Base-by-base conservation (phyloP, 495 filamentous ascomycete species). In the Cercophora scortea region DNA sequence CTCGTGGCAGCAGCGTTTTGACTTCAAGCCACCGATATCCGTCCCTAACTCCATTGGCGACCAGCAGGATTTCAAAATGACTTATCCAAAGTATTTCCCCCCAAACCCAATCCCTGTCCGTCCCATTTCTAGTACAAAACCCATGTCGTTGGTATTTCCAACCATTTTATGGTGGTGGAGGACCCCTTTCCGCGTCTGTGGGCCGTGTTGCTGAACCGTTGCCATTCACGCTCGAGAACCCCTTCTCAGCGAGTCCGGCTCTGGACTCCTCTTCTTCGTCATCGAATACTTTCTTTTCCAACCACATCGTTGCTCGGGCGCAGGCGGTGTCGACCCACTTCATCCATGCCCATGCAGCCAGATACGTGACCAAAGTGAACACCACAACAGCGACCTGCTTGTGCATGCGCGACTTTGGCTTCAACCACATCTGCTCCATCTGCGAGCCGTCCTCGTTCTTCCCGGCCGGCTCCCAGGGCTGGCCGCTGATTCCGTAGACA, bases 321-420 rank as follows among this genome's bases (percentile, higher is more conserved):
- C 83, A 87, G 44, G 76, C 76, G 0, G 76, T 72, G 61, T 87
- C 84, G 0, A 87, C 80, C 58, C 82, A 79, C 17, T 67, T 76
- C 25, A 83, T 84, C 84, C 84, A 87, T n/a, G 78, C 58, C 58
- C 78, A 71, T 0, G 83, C 81, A 12, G 70, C 62, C 1, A 62
- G 60, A 63, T 86, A 85, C 0, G 83, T 68, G 5, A 83, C 51
- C 0, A 58, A 62, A 38, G 83, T 78, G 42, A 68, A 68, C 16
- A 68, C 54, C 0, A 66, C 11, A 17, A 64, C 53, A 12, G 52
- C 43, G 3, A 57, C 56, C 36, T 63, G 38, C 67, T 68, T 53
- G 54, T 66, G 40, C 56, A 59, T 15, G 61, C 57, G 18, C 66
- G 72, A 46, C 76, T 65, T 50, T 62, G 67, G 51, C 68, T 65